These are phyloP conservation scores for Kwoniella dendrophila DNA, from an alignment of 768 basidiomycete species.

Conservation along the genomic window DNA sequence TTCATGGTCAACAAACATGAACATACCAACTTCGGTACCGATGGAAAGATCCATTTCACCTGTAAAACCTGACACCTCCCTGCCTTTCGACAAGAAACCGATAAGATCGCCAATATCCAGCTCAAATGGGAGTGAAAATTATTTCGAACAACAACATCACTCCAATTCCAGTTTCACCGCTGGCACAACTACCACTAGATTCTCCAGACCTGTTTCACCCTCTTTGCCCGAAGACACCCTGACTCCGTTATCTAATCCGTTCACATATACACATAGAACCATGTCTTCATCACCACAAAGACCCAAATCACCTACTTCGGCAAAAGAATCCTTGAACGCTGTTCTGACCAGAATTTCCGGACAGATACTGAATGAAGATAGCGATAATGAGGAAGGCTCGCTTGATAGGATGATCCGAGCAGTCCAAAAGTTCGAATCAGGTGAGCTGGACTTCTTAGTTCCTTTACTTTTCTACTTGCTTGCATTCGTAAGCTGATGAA, in stretches of 20 bases:
- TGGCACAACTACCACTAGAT: slow-evolving; percentile 1
- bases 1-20: background rate
- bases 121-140: background rate
- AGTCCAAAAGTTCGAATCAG: slow-evolving; percentile 8
- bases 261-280: slow-evolving; percentile 15
- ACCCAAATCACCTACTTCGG: slow-evolving; percentile 17
- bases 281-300: slow-evolving; percentile 7
- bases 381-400: slow-evolving; percentile 1
- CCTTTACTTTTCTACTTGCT: background rate
- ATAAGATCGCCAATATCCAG: background rate
- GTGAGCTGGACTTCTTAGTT: background rate
- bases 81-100: background rate
- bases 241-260: background rate
- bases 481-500: background rate
- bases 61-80: background rate
- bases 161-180: background rate
- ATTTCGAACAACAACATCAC: background rate
- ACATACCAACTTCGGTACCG: background rate
- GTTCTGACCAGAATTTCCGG: background rate
- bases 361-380: background rate
- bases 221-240: slow-evolving; percentile 5
- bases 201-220: slow-evolving; percentile 13
- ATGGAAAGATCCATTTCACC: background rate
- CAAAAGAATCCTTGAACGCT: slow-evolving; percentile 5
- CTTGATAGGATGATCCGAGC: slow-evolving; percentile 8